Conservation (phyloP, 2,329 filamentous ascomycete genomes). For the Plenodomus biglobosus region DNA sequence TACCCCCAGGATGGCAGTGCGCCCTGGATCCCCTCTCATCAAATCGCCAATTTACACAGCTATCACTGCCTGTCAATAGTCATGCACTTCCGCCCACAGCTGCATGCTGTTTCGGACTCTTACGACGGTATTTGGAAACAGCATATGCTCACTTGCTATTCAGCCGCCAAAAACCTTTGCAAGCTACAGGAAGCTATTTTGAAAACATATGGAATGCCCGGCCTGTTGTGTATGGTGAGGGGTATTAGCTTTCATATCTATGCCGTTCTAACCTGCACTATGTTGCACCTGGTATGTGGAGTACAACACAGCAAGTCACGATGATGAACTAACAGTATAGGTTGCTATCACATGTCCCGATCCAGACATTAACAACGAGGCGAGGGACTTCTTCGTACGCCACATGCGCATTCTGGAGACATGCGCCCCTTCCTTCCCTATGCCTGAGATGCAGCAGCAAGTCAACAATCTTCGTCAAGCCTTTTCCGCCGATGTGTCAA, state of each 20-base stretch:
- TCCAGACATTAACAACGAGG: conserved; percentile 80
- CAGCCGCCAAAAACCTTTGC: conserved; percentile 81
- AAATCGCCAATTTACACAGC: conserved; percentile 83
- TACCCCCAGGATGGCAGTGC: conserved; percentile 78
- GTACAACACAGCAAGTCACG: background rate
- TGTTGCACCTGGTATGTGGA: conserved; percentile 88
- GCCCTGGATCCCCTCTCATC: conserved; percentile 84
- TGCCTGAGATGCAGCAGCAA: conserved; percentile 86
- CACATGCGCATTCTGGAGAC: conserved; percentile 93
- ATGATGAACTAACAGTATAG: conserved; percentile 48
- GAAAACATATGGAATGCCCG: conserved; percentile 73
- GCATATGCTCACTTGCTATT: conserved; percentile 84
- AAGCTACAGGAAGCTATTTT: conserved; percentile 82
- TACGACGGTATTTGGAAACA: conserved; percentile 81
- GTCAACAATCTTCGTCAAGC: conserved; percentile 87
- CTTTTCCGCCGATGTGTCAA: conserved; percentile 82
- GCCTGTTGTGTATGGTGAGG: conserved; percentile 86
- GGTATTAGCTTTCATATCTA: conserved; percentile 98
- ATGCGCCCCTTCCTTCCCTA: conserved; percentile 79
- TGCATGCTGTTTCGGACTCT: conserved; percentile 72
- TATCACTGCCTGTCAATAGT: conserved; percentile 87
- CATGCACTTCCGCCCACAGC: conserved; percentile 82
- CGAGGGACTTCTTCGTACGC: conserved; percentile 83
- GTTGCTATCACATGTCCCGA: conserved; percentile 92
- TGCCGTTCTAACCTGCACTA: conserved; percentile 83